Evolutionary conservation across 2,329 filamentous ascomycete genomes (phyloP).

Genomic region (Colletotrichum godetiae): DNA sequence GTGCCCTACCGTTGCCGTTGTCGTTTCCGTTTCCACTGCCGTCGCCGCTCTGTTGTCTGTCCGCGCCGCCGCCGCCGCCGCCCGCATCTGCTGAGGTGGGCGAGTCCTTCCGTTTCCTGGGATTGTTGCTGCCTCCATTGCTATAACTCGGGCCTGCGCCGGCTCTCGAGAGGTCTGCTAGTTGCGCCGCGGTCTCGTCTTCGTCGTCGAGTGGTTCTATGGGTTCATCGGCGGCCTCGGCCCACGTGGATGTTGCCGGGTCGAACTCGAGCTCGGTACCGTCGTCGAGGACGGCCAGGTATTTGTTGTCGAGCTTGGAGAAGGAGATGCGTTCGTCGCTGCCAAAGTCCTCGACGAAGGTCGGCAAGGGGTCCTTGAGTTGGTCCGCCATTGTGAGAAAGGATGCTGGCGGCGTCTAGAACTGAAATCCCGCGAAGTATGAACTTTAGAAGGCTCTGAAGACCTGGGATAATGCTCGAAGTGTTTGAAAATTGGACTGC

Average conservation of each 20-base stretch:
- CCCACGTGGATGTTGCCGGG: constrained; percentile 77
- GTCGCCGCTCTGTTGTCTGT: constrained; percentile 45
- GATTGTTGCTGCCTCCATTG: constrained; percentile 34
- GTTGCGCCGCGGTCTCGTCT: constrained; percentile 44
- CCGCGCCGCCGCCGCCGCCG: neutral
- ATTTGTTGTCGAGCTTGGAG: constrained; percentile 85
- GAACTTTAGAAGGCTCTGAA: neutral
- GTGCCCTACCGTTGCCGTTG: constrained; percentile 35
- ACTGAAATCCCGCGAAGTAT: neutral
- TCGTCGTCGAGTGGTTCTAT: constrained; percentile 52
- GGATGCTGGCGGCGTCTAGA: neutral
- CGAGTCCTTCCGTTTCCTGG: constrained; percentile 57
- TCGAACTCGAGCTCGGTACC: constrained; percentile 90
- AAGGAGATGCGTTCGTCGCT: constrained; percentile 86
- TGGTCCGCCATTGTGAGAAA: constrained; percentile 21
- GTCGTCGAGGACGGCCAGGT: constrained; percentile 85
- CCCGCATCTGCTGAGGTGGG: constrained; percentile 35
- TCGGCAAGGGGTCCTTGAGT: constrained; percentile 61
- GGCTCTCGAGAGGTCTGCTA: constrained; percentile 37
- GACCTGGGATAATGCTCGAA: neutral
- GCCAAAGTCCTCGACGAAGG: constrained; percentile 76
- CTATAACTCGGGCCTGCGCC: constrained; percentile 38
- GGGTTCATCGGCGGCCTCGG: constrained; percentile 67
- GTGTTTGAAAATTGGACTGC: neutral
- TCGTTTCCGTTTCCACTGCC: constrained; percentile 45